Evolutionary conservation across 2,329 filamentous ascomycete genomes (phyloP), one percentile per base, ranked within the genome.

Genomic region (Diplodia corticola): DNA sequence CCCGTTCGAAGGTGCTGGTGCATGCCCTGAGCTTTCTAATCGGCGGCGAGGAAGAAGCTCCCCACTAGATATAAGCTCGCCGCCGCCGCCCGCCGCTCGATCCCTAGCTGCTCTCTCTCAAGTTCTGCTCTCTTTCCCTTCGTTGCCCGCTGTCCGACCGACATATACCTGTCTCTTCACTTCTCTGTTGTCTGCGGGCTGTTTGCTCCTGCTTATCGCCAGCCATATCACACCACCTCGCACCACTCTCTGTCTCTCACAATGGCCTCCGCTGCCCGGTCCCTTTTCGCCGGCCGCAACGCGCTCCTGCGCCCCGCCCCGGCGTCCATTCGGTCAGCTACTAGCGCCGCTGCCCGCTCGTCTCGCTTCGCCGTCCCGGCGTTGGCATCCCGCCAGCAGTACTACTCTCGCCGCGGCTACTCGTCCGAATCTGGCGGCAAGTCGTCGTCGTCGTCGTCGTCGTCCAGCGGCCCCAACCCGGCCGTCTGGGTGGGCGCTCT

Each of bases 381-480:
- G 15, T 51, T 57, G 55, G 51, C 63, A 13, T 57, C 93, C 84
- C 90, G 90, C 78, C 87, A 89, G 76, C 85, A 89, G 76, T 85
- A 89, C 74, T 85, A 89, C 74, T 87, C 87, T 74, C 90, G 89
- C 71, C 91, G 92, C 71, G 89, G 88, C 80, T 96, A 96, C 82
- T 89, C 93, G 51, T 63, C 54, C 40, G 72, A 71, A 61, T 67
- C 68, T 53, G 70, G 71, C 59, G 30, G 48, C 30, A 67, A 69
- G 53, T 71, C 69, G 67, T n/a, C n/a, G n/a, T n/a, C n/a, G n/a
- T n/a, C n/a, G n/a, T n/a, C n/a, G n/a, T n/a, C n/a, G n/a, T n/a
- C n/a, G n/a, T n/a, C n/a, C n/a, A 75, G 80, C 66, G 48, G 66
- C 51, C 81, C 76, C 78, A 79, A 82, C 69, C 81, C 83, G 67